Conservation (phyloP, 257 asterid genomes). For the Solanum virginianum region DNA sequence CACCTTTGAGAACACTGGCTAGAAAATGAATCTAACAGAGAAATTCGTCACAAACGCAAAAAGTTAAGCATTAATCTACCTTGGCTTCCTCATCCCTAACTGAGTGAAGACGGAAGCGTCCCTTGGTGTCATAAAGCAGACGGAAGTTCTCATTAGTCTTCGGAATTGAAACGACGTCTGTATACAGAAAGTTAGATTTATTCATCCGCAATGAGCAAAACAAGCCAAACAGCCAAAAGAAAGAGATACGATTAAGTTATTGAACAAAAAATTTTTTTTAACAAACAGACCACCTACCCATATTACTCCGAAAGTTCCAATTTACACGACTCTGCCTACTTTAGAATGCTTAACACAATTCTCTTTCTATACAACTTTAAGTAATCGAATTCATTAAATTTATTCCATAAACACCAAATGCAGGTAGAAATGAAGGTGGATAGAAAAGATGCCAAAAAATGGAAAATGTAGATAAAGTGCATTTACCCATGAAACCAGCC, state of each 20-base stretch:
- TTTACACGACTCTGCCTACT: not conserved
- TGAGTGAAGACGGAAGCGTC: slow-evolving; percentile 8
- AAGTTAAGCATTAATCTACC: not conserved
- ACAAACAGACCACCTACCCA: not conserved
- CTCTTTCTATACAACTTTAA: not conserved
- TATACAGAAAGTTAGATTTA: not conserved
- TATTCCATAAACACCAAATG: not conserved
- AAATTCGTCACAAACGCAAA: not conserved
- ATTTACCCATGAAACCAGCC: slow-evolving; percentile 6
- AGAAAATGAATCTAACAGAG: not conserved
- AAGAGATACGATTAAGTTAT: too few species aligned
- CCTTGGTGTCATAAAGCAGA: slow-evolving; percentile 8
- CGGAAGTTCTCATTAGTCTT: slow-evolving; percentile 48
- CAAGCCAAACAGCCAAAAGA: not conserved
- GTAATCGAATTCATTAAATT: not conserved
- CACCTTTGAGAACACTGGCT: too few species aligned
- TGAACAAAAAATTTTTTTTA: not conserved
- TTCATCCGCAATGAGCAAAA: not conserved
- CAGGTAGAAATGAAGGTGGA: not conserved
- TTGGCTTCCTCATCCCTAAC: slow-evolving; percentile 37
- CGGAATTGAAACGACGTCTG: slow-evolving; percentile 40
- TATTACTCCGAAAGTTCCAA: not conserved
- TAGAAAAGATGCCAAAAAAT: not conserved
- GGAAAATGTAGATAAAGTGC: not conserved
- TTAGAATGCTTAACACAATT: not conserved